These are phyloP conservation scores for Excoecaria cochinchinensis DNA, from an alignment of 345 rosid genomes.

Conservation along the genomic window DNA sequence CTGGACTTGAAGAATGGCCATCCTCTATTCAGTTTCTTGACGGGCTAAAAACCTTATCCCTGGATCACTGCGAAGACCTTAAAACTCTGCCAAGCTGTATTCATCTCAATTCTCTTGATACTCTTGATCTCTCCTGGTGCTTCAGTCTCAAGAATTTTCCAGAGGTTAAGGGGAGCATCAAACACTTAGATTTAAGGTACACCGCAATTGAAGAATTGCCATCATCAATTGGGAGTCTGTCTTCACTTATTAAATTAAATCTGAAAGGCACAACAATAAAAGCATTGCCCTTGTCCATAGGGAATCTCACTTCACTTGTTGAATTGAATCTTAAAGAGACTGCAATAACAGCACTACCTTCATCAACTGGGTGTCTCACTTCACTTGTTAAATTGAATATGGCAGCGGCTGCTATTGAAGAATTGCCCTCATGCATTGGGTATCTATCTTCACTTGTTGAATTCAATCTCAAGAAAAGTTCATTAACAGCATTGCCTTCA, in stretches of 20 bases:
- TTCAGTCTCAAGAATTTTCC: slow-evolving; percentile 4
- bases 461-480: slow-evolving; percentile 11
- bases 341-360: neutral
- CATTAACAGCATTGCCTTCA: slow-evolving; percentile 6
- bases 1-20: slow-evolving; percentile 11
- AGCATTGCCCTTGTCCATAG: slow-evolving; percentile 1
- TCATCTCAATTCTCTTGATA: slow-evolving; percentile 6
- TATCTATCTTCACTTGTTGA: slow-evolving; percentile 9
- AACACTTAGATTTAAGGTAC: neutral
- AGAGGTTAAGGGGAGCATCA: neutral
- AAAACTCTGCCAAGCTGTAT: slow-evolving; percentile 7
- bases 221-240: slow-evolving; percentile 6
- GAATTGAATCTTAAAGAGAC: slow-evolving; percentile 5
- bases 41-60: neutral
- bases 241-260: neutral
- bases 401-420: neutral
- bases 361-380: slow-evolving; percentile 10
- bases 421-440: neutral
- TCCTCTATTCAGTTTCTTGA: neutral
- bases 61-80: slow-evolving; percentile 7
- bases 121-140: slow-evolving; percentile 17
- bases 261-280: neutral
- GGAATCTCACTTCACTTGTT: slow-evolving; percentile 11
- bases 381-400: slow-evolving; percentile 7
- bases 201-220: slow-evolving; percentile 18